Percentiles rank a stretch among this genome's conserved stretches.
Evolutionary conservation across 2,329 filamentous ascomycete genomes (phyloP).

Genomic region (Chalaropsis thielavioides): DNA sequence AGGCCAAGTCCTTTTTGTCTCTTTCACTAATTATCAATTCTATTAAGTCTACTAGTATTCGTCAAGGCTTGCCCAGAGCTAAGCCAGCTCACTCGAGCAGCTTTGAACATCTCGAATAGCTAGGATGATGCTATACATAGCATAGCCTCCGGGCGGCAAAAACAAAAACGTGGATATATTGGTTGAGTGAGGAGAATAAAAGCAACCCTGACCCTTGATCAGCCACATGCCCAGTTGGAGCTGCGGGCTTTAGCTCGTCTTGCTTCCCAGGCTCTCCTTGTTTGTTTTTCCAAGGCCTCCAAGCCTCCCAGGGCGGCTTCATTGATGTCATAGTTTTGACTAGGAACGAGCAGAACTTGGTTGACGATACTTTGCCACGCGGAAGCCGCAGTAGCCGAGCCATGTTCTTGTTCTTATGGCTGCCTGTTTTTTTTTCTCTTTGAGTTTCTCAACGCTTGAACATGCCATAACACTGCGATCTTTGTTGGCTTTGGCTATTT

Average conservation of each 20-base stretch:
- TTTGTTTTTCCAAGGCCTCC: neutral
- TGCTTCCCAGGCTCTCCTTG: neutral
- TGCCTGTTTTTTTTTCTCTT: neutral
- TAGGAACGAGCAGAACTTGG: neutral
- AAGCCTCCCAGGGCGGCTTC: neutral
- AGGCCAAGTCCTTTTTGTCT: too few relatives aligned
- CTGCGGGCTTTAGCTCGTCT: neutral
- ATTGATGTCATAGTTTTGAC: neutral
- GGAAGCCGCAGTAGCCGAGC: neutral
- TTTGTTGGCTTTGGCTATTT: neutral
- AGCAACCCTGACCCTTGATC: neutral
- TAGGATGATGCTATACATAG: neutral
- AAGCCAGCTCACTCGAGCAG: too few relatives aligned
- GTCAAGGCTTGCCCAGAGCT: too few relatives aligned
- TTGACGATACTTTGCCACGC: neutral
- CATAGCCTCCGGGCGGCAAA: neutral
- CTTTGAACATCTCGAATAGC: neutral
- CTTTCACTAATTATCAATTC: too few relatives aligned
- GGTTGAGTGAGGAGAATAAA: neutral
- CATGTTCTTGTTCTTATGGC: neutral
- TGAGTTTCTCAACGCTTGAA: neutral
- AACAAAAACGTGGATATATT: neutral
- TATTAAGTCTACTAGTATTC: too few relatives aligned
- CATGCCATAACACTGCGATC: neutral
- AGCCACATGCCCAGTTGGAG: neutral